Evolutionary conservation across 2,329 filamentous ascomycete species (phyloP).

Genomic region (Mollisiaceae sp.): DNA sequence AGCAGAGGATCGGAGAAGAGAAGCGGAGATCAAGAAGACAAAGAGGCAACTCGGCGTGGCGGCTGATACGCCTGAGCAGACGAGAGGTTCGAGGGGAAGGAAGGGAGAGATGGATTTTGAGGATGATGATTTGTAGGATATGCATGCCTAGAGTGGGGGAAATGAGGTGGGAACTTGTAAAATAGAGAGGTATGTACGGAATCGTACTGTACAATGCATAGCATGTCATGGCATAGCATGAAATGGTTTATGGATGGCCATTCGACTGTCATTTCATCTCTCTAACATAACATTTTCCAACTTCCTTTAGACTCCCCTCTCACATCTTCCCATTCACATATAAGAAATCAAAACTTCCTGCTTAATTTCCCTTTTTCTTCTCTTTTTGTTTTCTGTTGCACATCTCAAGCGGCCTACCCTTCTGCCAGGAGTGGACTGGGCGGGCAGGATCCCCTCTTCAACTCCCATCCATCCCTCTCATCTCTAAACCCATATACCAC

Average conservation of each 20-base stretch:
- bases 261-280: neutral
- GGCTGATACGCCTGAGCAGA: neutral
- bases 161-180: neutral
- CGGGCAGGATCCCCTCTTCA: too few relatives aligned
- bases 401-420: neutral
- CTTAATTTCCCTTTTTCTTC: too few relatives aligned
- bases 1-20: neutral
- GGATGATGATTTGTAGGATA: slow-evolving; percentile 8
- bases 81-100: neutral
- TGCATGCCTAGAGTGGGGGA: neutral
- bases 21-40: neutral
- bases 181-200: neutral
- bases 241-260: neutral
- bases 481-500: too few relatives aligned
- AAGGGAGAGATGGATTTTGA: neutral
- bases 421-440: too few relatives aligned
- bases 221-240: neutral
- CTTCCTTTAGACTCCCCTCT: too few relatives aligned
- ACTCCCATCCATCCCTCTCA: too few relatives aligned
- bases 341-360: neutral
- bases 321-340: neutral
- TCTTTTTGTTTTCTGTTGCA: neutral
- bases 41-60: neutral
- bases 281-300: neutral
- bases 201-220: slow-evolving; percentile 4